Evolutionary conservation across 352 stramenopile genomes (phyloP).

Genomic region (Phytophthora hybrid): DNA sequence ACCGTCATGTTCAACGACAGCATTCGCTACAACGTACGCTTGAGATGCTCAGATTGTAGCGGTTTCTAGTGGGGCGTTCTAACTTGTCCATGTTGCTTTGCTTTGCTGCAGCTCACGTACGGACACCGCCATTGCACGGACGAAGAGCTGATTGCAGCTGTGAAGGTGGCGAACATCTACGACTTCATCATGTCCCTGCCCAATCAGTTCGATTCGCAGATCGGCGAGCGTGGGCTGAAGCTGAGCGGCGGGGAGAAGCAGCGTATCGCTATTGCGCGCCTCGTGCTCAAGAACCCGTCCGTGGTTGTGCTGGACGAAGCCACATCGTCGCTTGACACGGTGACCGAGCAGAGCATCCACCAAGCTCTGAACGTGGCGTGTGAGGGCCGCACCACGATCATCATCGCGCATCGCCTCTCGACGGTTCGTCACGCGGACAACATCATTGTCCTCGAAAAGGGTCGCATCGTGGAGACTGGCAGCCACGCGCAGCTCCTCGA

Average conservation of each 20-base stretch:
- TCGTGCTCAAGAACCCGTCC: constrained; percentile 81
- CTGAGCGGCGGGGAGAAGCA: constrained; percentile 87
- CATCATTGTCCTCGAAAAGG: constrained; percentile 71
- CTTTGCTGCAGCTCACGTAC: constrained; percentile 86
- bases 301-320: constrained; percentile 86
- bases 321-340: constrained; percentile 79
- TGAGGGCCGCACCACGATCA: constrained; percentile 71
- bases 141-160: constrained; percentile 92
- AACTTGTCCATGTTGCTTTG: constrained; percentile 9
- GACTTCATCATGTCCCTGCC: constrained; percentile 94
- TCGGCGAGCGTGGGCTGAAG: constrained; percentile 83
- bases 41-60: neutral
- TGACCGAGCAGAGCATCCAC: constrained; percentile 79
- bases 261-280: constrained; percentile 80
- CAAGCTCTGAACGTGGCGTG: constrained; percentile 61
- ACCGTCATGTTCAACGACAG: constrained; percentile 98
- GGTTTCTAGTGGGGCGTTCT: neutral
- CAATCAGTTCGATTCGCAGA: constrained; percentile 92
- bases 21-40: constrained; percentile 94
- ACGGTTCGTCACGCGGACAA: constrained; percentile 77
- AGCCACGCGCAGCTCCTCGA: constrained; percentile 54
- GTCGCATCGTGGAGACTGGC: constrained; percentile 59
- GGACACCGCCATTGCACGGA: constrained; percentile 85
- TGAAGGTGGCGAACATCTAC: constrained; percentile 93
- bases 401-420: constrained; percentile 87